Evolutionary conservation across 805 yeast genomes (phyloP).

Genomic region (Tetrapisispora iriomotensis): DNA sequence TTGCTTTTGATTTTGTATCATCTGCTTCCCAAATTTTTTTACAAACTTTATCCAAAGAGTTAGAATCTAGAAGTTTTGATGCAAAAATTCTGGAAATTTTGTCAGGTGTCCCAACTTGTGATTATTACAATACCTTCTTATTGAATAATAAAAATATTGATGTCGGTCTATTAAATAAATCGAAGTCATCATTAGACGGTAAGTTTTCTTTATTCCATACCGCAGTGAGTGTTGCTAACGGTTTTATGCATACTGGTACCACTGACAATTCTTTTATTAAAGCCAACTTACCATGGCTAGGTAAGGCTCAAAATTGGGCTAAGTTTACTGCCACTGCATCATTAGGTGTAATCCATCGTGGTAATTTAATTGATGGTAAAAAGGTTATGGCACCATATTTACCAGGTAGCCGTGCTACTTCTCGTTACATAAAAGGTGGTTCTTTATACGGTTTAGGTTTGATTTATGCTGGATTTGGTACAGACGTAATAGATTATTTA

Average conservation of each 20-base stretch:
- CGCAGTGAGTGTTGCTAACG: conserved; percentile 90
- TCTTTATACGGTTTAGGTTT: conserved; percentile 87
- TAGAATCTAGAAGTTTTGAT: conserved; percentile 26
- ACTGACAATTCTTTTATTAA: conserved; percentile 90
- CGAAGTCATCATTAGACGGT: conserved; percentile 77
- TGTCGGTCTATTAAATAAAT: conserved; percentile 64
- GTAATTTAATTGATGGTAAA: conserved; percentile 85
- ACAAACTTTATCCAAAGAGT: conserved; percentile 41
- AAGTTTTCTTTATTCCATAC: conserved; percentile 90
- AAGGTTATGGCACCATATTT: conserved; percentile 81
- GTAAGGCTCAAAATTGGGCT: conserved; percentile 97
- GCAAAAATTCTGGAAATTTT: conserved; percentile 56
- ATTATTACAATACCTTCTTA: conserved; percentile 79
- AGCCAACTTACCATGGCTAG: conserved; percentile 87
- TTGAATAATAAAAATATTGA: conserved; percentile 84
- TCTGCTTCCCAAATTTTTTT: conserved; percentile 87
- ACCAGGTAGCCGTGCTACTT: conserved; percentile 52
- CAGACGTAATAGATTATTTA: conserved; percentile 72
- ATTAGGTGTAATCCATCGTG: conserved; percentile 91
- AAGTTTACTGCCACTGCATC: conserved; percentile 97
- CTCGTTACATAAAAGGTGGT: conserved; percentile 90
- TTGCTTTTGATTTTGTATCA: conserved; percentile 88
- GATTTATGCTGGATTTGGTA: conserved; percentile 92
- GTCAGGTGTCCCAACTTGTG: conserved; percentile 90
- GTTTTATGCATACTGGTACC: conserved; percentile 92